phyloP scores from a whole-genome alignment of 2,329 filamentous ascomycete species.

The Paecilomyces variotii region DNA sequence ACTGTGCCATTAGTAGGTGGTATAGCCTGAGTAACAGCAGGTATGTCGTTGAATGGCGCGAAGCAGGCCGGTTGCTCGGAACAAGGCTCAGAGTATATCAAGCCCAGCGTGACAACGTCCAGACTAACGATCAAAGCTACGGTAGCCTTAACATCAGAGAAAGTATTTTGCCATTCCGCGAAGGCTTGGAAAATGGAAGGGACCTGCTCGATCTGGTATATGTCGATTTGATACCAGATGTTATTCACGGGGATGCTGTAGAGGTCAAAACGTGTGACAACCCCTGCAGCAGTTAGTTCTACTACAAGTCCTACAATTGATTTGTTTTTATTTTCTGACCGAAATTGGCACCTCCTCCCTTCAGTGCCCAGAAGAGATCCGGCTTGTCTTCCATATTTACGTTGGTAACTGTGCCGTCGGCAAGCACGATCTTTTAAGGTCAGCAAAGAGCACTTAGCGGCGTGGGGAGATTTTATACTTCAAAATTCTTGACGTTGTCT shows the following conservation, averaged over 20 bases:
- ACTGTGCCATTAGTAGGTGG: constrained; percentile 6
- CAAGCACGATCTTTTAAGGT: constrained; percentile 17
- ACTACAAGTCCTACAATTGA: too few relatives aligned
- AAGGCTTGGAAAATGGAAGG: constrained; percentile 16
- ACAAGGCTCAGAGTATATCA: constrained; percentile 16
- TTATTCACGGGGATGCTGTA: constrained; percentile 14
- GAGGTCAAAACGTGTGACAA: not conserved
- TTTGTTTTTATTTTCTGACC: too few relatives aligned
- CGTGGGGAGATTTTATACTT: too few relatives aligned
- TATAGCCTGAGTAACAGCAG: constrained; percentile 1
- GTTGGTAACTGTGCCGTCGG: too few relatives aligned
- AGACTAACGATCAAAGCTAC: constrained; percentile 11
- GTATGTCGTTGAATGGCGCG: constrained; percentile 13
- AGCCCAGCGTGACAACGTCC: constrained; percentile 7
- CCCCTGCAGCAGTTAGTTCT: too few relatives aligned
- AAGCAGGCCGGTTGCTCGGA: constrained; percentile 10
- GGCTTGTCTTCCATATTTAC: too few relatives aligned
- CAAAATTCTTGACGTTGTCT: constrained; percentile 7
- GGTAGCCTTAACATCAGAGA: constrained; percentile 13
- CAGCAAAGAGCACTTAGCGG: not conserved
- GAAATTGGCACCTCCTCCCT: too few relatives aligned
- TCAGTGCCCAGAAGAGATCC: too few relatives aligned
- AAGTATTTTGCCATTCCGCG: constrained; percentile 19
- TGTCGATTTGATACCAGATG: constrained; percentile 15
- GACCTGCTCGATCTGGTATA: constrained; percentile 13